Evolutionary conservation across 2,329 filamentous ascomycete genomes (phyloP).

Genomic region (Trichoderma asperellum): DNA sequence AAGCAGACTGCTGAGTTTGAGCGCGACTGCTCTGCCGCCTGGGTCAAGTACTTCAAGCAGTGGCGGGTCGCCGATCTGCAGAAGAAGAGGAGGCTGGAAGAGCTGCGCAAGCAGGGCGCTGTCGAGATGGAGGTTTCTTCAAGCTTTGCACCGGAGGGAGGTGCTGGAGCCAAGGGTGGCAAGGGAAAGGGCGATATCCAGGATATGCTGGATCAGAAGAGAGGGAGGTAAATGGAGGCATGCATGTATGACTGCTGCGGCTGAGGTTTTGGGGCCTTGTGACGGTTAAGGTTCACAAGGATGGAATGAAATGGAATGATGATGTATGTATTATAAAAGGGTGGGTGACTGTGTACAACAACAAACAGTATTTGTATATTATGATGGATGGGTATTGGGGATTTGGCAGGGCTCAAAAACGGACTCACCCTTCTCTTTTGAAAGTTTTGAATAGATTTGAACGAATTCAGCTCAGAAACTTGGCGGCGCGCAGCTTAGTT

Average conservation of each 20-base stretch:
- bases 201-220: slow-evolving; percentile 46
- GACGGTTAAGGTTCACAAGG: background rate
- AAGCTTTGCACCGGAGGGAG: slow-evolving; percentile 44
- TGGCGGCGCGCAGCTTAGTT: background rate
- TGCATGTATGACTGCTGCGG: background rate
- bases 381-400: slow-evolving; percentile 4
- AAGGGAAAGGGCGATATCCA: slow-evolving; percentile 46
- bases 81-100: slow-evolving; percentile 76
- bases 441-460: background rate
- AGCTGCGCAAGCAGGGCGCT: slow-evolving; percentile 74
- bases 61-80: slow-evolving; percentile 90
- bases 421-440: slow-evolving; percentile 17
- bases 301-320: background rate
- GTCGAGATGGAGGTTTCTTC: slow-evolving; percentile 56
- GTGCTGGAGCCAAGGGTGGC: slow-evolving; percentile 38
- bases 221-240: slow-evolving; percentile 32
- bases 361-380: slow-evolving; percentile 20
- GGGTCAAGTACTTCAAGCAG: slow-evolving; percentile 99
- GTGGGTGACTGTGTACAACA: background rate
- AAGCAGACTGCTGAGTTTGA: slow-evolving; percentile 65
- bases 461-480: background rate
- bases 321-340: background rate
- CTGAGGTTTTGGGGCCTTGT: background rate
- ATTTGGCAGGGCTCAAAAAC: background rate
- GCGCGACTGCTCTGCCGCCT: slow-evolving; percentile 82